Conservation (phyloP, 2,329 filamentous ascomycete species). For the Periconia sp. region DNA sequence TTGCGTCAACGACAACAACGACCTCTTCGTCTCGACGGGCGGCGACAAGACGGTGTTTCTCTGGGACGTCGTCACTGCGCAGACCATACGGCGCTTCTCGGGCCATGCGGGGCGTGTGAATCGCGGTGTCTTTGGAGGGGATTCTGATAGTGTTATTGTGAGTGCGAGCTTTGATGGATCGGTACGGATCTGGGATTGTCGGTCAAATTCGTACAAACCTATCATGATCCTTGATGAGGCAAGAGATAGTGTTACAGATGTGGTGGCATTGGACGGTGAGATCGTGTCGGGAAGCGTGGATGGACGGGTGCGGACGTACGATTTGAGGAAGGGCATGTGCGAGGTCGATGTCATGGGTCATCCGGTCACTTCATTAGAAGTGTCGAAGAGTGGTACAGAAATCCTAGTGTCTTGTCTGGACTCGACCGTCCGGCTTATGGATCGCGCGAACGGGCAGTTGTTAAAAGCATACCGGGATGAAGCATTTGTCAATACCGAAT, state of each 20-base stretch:
- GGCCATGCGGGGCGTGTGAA: constrained; percentile 77
- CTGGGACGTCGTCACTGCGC: constrained; percentile 86
- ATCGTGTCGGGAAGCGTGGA: constrained; percentile 81
- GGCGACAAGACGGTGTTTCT: constrained; percentile 90
- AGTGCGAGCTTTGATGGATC: constrained; percentile 74
- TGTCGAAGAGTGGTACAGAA: constrained; percentile 73
- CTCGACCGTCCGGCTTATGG: constrained; percentile 76
- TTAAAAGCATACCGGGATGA: constrained; percentile 69
- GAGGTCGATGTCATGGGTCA: constrained; percentile 43
- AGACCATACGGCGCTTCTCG: constrained; percentile 73
- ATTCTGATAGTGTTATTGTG: constrained; percentile 71
- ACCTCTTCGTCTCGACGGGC: constrained; percentile 81
- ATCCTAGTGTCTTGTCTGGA: constrained; percentile 77
- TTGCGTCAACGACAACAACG: constrained; percentile 72
- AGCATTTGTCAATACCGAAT: constrained; percentile 63
- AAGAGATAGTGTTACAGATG: constrained; percentile 63
- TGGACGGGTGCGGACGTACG: constrained; percentile 78
- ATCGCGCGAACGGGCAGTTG: constrained; percentile 71
- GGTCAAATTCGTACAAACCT: constrained; percentile 54
- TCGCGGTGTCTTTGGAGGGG: constrained; percentile 75
- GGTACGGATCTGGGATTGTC: constrained; percentile 66
- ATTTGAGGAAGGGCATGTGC: constrained; percentile 74
- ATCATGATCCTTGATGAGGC: constrained; percentile 75
- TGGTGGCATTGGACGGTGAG: constrained; percentile 48
- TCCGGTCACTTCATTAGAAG: constrained; percentile 72